A percentile compares a stretch with the other conserved stretches of the same genome.
phyloP scores from a whole-genome alignment of 1,284 basidiomycete species.

The Trichosporon asahii region DNA sequence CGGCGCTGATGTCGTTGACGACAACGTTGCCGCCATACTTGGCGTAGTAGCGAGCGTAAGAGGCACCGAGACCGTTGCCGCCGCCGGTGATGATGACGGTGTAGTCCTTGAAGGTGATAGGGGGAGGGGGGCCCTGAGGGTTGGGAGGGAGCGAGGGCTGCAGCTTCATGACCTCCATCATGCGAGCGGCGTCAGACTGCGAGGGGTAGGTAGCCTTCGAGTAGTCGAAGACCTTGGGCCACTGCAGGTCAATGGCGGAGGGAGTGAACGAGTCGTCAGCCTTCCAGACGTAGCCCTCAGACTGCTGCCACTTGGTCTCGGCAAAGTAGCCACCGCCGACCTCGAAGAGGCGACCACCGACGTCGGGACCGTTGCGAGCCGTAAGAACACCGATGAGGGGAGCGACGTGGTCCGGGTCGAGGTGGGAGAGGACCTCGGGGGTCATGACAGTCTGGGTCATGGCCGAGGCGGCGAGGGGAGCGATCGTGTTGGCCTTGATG shows the following conservation, averaged over 20 bases:
- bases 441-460: conserved; percentile 97
- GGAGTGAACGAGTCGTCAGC: conserved; percentile 89
- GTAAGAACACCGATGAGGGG: conserved; percentile 77
- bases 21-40: conserved; percentile 92
- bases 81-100: conserved; percentile 94
- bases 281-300: conserved; percentile 80
- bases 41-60: conserved; percentile 87
- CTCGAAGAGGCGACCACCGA: conserved; percentile 85
- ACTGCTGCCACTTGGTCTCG: conserved; percentile 89
- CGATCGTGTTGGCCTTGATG: conserved; percentile 83
- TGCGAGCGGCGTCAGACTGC: conserved; percentile 66
- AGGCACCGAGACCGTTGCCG: conserved; percentile 86
- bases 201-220: conserved; percentile 65
- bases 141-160: conserved; percentile 20
- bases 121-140: conserved; percentile 53
- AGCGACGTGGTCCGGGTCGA: conserved; percentile 91
- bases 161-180: conserved; percentile 41
- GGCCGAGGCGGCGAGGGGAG: conserved; percentile 86
- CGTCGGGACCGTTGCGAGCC: conserved; percentile 61
- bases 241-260: conserved; percentile 82
- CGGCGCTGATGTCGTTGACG: conserved; percentile 90
- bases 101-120: conserved; percentile 80
- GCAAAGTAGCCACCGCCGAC: conserved; percentile 90
- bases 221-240: conserved; percentile 61
- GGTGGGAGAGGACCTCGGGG: conserved; percentile 84